Evolutionary conservation across 192 early-diverging fungal species (phyloP), one percentile per base, ranked within the genome.

Genomic region (Gryganskiella cystojenkinii): DNA sequence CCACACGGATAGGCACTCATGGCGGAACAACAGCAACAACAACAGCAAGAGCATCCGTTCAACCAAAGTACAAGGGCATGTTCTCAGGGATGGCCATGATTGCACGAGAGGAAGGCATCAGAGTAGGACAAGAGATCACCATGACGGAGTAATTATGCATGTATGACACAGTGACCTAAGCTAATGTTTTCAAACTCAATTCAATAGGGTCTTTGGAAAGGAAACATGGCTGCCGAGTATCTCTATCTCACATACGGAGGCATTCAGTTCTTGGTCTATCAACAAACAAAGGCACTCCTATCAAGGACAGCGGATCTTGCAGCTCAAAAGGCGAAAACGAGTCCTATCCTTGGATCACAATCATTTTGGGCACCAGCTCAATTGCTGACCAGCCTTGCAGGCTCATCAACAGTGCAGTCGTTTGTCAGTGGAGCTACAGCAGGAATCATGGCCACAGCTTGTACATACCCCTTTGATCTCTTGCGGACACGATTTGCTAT

Each of bases 391-490:
- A 60, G 89, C 85, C 0, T 80, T 59, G 53, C 57, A 42, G 9
- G 50, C 42, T 78, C 74, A 44, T 68, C 74, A 0, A 61, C 64
- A 7, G 52, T 58, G 0, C 80, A 88, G 54, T 86, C 92, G 54
- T 93, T 95, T 81, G 54, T 94, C 0, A 86, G 88, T 59, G 96
- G 96, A 4, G 86, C 93, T 9, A 22, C 89, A n/a, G 91, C 95
- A 11, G 97, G 95, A 19, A 85, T 83, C 31, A 67, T 89, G 11
- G 95, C 95, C 14, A 98, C 96, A 3, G 61, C 89, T 0, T 69
- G 76, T 0, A 96, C 97, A 40, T 99, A 97, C 84, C 96, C 97
- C n/a, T 91, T 99, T 60, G 97, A 99, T 86, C 86, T 99, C 5
- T 80, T 99, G 35, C 87, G 97, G 47, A 99, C 97, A 3, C 86